These are phyloP conservation scores for Russula virescens DNA, from an alignment of 768 basidiomycete species.

Conservation along the genomic window DNA sequence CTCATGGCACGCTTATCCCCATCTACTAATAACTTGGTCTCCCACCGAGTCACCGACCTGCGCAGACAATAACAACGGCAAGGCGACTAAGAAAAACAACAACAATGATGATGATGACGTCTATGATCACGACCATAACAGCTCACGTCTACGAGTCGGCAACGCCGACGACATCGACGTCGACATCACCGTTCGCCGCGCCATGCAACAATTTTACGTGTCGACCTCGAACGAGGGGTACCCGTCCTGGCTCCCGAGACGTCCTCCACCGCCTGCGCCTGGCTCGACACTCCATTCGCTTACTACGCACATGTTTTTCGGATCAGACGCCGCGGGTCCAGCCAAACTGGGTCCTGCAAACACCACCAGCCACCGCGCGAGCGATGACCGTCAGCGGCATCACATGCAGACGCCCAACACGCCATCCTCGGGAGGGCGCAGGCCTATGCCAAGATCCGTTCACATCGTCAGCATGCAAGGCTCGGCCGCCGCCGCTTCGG, in stretches of 20 bases:
- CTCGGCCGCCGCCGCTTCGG: not conserved
- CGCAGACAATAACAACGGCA: not conserved
- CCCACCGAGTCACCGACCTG: not conserved
- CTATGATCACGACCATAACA: not conserved
- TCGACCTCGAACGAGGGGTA: conserved; percentile 48
- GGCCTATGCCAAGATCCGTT: conserved; percentile 73
- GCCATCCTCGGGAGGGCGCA: conserved; percentile 54
- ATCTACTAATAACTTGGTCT: conserved; percentile 11
- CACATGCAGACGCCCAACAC: conserved; percentile 19
- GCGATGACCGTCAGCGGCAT: not conserved
- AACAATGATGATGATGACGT: not conserved
- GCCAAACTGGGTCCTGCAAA: not conserved
- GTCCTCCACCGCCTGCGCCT: conserved; percentile 72
- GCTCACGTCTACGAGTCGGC: not conserved
- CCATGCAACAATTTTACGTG: not conserved
- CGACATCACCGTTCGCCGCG: not conserved
- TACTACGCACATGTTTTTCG: conserved; percentile 35
- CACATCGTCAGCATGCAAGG: conserved; percentile 72
- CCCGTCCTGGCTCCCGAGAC: conserved; percentile 77
- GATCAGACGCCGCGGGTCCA: not conserved
- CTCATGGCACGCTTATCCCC: conserved; percentile 13
- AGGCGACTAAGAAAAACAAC: not conserved
- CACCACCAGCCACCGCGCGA: conserved; percentile 14
- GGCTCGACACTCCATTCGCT: conserved; percentile 62
- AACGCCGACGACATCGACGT: conserved; percentile 1